Base-by-base conservation (phyloP, 495 filamentous ascomycete genomes). In the Trichoderma virens region DNA sequence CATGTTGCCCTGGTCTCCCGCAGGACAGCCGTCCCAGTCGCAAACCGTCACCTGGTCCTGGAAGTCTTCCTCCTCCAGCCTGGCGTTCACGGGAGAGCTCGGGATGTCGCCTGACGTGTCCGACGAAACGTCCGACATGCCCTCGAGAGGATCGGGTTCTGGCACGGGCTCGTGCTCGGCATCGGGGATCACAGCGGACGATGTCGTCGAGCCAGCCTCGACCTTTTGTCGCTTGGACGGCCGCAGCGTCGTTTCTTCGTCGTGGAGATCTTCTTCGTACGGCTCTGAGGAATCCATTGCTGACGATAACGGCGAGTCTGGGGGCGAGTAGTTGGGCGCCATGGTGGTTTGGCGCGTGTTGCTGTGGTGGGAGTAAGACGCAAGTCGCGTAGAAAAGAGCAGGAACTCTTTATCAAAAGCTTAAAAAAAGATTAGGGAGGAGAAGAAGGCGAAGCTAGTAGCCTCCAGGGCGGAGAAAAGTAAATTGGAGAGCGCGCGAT, bases 11-110 rank as follows among this genome's bases (percentile, higher is more conserved):
- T 94, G 70, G 70, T 97, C 91, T 60, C 90, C 90, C 6, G 77
- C 87, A 32, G 79, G 78, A 74, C 94, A 98, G 62, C 89, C 90
- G 59, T 92, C 88, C 94, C 94, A 98, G 30, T 83, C 83, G 74
- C 94, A 98, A 34, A 88, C 75, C 3, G 91, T 95, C 63, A 98
- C 86, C 73, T 98, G 95, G 67, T 97, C 94, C 68, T 89, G 85
- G 64, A 87, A 88, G 65, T 92, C 90, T 69, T 93, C 91, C 64
- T 93, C 87, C 64, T 92, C 88, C 64, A 83, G 80, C 65, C 80
- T 85, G 65, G 80, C 81, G 56, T 82, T 84, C 65, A 78, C 73
- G 2, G 88, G 88, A 0, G 86, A 88, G 66, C 80, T 86, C 1
- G 89, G 89, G n/a, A 97, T 83, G 64, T 90, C 88, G 73, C 91